Percentiles rank a stretch among this genome's conserved stretches.
phyloP scores from a whole-genome alignment of 2,329 filamentous ascomycete genomes.

The Fusarium beomiforme region DNA sequence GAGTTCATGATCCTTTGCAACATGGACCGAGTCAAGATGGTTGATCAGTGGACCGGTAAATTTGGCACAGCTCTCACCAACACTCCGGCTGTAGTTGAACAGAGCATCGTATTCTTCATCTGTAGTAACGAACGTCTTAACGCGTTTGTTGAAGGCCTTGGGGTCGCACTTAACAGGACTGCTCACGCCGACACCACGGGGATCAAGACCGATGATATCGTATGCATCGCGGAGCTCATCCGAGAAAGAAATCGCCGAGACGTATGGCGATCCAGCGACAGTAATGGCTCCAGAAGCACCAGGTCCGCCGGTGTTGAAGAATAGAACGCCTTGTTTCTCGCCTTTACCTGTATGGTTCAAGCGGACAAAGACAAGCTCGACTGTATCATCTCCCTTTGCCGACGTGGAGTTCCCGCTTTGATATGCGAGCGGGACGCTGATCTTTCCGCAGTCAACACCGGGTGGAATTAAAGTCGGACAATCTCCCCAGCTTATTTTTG shows the following conservation, averaged over 20 bases:
- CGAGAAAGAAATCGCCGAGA: slow-evolving; percentile 21
- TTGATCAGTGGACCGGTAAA: slow-evolving; percentile 38
- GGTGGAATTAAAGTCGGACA: slow-evolving; percentile 17
- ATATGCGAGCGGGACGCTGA: slow-evolving; percentile 32
- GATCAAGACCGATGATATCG: slow-evolving; percentile 57
- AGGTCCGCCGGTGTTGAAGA: slow-evolving; percentile 40
- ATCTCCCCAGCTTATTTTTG: slow-evolving; percentile 8
- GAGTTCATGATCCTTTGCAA: slow-evolving; percentile 38
- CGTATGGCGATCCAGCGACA: slow-evolving; percentile 15
- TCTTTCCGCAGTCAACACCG: slow-evolving; percentile 30
- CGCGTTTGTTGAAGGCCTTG: slow-evolving; percentile 33
- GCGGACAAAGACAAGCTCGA: slow-evolving; percentile 8
- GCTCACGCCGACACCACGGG: slow-evolving; percentile 54
- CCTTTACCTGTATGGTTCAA: slow-evolving; percentile 29
- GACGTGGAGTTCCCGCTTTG: slow-evolving; percentile 24
- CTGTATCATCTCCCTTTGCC: slow-evolving; percentile 11
- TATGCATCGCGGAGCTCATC: slow-evolving; percentile 42
- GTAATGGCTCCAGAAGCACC: slow-evolving; percentile 16
- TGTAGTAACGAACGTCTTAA: slow-evolving; percentile 18
- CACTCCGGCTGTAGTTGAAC: slow-evolving; percentile 15
- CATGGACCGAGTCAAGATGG: slow-evolving; percentile 37
- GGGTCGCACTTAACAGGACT: slow-evolving; percentile 53
- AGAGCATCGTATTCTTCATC: slow-evolving; percentile 17
- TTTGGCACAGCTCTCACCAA: slow-evolving; percentile 37
- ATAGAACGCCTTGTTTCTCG: slow-evolving; percentile 20